These are phyloP conservation scores for Apophysomyces ossiformis DNA, from an alignment of 371 early-diverging fungal species.

Conservation along the genomic window DNA sequence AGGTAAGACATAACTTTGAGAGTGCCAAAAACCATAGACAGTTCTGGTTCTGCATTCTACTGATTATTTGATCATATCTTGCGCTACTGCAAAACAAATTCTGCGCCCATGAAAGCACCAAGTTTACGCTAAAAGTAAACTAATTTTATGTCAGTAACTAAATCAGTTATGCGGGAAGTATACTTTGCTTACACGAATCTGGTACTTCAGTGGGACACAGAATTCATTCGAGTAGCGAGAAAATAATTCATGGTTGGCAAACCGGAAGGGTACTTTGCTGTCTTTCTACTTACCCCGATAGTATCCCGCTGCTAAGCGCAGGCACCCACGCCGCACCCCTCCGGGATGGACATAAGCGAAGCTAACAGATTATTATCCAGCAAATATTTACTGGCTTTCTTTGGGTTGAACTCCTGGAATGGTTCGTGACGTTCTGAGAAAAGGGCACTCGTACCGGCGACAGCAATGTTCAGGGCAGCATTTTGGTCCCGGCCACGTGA, in stretches of 20 bases:
- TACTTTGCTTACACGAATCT: constrained; percentile 1
- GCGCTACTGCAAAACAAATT: not conserved
- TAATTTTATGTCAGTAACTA: not conserved
- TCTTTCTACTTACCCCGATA: too few relatives aligned
- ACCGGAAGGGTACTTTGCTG: too few relatives aligned
- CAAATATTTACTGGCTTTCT: not conserved
- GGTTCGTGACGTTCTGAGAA: not conserved
- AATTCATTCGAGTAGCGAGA: not conserved
- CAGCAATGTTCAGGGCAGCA: not conserved
- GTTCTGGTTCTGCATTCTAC: not conserved
- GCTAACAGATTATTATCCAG: too few relatives aligned
- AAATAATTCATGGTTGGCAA: too few relatives aligned
- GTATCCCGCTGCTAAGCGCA: too few relatives aligned
- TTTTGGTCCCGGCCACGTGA: not conserved
- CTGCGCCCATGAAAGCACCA: not conserved
- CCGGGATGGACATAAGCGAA: too few relatives aligned
- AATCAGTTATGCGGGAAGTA: not conserved
- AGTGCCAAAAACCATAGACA: too few relatives aligned
- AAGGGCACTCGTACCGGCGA: not conserved
- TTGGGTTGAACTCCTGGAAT: not conserved
- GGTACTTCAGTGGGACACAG: not conserved
- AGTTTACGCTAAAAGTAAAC: not conserved
- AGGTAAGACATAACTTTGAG: too few relatives aligned
- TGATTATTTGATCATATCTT: not conserved
- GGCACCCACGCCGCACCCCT: too few relatives aligned